A percentile compares a stretch with the other conserved stretches of the same genome.
phyloP scores from a whole-genome alignment of 371 early-diverging fungal genomes.

The Rhizopus sp. region DNA sequence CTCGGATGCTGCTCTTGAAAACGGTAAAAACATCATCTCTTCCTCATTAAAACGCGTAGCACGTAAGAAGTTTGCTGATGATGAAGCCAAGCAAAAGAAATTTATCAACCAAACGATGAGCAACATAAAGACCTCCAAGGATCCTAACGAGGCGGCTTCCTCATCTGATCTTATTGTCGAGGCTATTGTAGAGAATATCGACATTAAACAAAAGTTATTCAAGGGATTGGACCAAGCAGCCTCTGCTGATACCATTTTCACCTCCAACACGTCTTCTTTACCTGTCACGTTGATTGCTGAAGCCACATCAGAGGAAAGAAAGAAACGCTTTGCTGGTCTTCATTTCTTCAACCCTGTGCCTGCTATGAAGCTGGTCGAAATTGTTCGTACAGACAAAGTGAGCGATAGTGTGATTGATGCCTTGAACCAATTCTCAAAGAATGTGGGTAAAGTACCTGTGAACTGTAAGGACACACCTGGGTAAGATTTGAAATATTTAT shows the following conservation, averaged over 20 bases:
- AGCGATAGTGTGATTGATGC: conserved; percentile 59
- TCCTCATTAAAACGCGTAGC: conserved; percentile 84
- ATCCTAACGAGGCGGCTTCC: conserved; percentile 56
- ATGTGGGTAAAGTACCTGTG: conserved; percentile 86
- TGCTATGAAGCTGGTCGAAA: conserved; percentile 97
- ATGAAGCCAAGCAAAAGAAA: conserved; percentile 56
- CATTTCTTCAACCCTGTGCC: conserved; percentile 98
- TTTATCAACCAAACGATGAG: conserved; percentile 69
- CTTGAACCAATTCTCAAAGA: conserved; percentile 67
- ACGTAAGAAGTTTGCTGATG: conserved; percentile 84
- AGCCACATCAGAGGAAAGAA: conserved; percentile 55
- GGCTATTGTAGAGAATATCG: conserved; percentile 94
- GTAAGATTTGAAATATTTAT: conserved; percentile 39
- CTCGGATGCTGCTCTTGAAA: conserved; percentile 67
- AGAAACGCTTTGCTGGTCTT: conserved; percentile 78
- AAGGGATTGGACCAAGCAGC: conserved; percentile 69
- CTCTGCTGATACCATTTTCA: conserved; percentile 76
- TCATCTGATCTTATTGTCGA: conserved; percentile 83
- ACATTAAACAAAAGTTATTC: conserved; percentile 84
- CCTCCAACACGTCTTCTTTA: conserved; percentile 91
- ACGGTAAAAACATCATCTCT: conserved; percentile 79
- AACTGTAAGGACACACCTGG: conserved; percentile 97
- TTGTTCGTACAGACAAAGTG: conserved; percentile 77
- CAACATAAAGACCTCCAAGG: conserved; percentile 67
- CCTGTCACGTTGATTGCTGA: conserved; percentile 83